A percentile compares a stretch with the other conserved stretches of the same genome.
Conservation (phyloP, 257 asterid species). For the Nicotiana paniculata region DNA sequence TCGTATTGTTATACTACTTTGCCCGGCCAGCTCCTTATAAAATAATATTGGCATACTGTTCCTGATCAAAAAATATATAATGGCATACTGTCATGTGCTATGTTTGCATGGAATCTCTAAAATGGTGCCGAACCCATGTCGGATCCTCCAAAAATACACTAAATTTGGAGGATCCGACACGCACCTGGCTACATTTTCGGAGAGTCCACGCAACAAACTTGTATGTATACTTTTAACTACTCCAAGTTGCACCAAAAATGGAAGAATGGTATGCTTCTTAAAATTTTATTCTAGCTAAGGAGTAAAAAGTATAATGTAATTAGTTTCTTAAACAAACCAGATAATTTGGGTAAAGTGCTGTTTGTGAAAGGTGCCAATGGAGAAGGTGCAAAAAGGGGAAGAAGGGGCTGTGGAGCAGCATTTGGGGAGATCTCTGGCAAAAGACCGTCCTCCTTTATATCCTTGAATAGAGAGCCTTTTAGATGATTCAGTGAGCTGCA, state of each 20-base stretch:
- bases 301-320: background rate
- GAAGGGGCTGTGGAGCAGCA: constrained; percentile 69
- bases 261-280: background rate
- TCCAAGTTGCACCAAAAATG: background rate
- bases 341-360: constrained; percentile 73
- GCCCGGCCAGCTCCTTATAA: too few species aligned
- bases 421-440: constrained; percentile 56
- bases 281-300: background rate
- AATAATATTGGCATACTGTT: background rate
- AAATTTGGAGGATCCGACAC: too few species aligned
- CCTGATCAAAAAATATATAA: background rate
- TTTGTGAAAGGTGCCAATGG: constrained; percentile 89
- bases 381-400: constrained; percentile 94
- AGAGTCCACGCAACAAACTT: too few species aligned
- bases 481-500: constrained; percentile 27
- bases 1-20: background rate
- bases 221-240: background rate
- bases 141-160: too few species aligned
- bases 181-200: too few species aligned
- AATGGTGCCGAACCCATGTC: too few species aligned
- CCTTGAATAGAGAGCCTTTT: constrained; percentile 22
- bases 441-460: constrained; percentile 46
- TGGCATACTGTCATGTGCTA: background rate
- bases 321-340: constrained; percentile 51
- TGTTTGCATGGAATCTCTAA: too few species aligned